Evolutionary conservation across 352 stramenopile species (phyloP).

Genomic region (Globisporangium cylindrosporum): DNA sequence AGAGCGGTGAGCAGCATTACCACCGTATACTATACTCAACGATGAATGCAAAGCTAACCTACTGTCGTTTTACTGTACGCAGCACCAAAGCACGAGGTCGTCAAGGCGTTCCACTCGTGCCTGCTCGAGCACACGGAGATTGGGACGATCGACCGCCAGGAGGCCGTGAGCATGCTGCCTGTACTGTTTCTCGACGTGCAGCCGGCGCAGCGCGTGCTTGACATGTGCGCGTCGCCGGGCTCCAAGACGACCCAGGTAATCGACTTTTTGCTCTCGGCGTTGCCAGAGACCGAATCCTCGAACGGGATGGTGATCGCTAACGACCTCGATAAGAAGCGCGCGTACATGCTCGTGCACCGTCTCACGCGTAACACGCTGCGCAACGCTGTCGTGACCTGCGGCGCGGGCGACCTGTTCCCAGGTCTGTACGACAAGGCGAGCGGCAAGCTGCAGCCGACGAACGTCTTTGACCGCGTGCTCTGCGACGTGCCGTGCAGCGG

Average conservation of each 20-base stretch:
- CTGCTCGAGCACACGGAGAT: conserved; percentile 91
- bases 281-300: conserved; percentile 13
- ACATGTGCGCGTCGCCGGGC: conserved; percentile 95
- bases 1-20: conserved; percentile 41
- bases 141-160: conserved; percentile 95
- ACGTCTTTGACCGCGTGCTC: conserved; percentile 97
- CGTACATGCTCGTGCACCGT: conserved; percentile 98
- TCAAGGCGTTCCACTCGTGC: conserved; percentile 91
- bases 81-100: conserved; percentile 76
- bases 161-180: conserved; percentile 98
- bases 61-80: not conserved
- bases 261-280: conserved; percentile 62
- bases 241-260: conserved; percentile 99
- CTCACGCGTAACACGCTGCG: conserved; percentile 81
- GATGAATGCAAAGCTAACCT: not conserved
- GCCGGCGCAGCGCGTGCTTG: conserved; percentile 73
- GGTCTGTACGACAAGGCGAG: conserved; percentile 65
- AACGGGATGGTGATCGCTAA: conserved; percentile 93
- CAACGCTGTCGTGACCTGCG: conserved; percentile 91
- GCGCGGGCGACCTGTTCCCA: conserved; percentile 92
- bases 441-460: conserved; percentile 42
- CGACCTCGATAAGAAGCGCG: conserved; percentile 95
- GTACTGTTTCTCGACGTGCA: conserved; percentile 95
- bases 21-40: not conserved
- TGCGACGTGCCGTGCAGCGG: conserved; percentile 98